Base-by-base conservation (phyloP, 768 basidiomycete genomes). In the Suillus plorans region DNA sequence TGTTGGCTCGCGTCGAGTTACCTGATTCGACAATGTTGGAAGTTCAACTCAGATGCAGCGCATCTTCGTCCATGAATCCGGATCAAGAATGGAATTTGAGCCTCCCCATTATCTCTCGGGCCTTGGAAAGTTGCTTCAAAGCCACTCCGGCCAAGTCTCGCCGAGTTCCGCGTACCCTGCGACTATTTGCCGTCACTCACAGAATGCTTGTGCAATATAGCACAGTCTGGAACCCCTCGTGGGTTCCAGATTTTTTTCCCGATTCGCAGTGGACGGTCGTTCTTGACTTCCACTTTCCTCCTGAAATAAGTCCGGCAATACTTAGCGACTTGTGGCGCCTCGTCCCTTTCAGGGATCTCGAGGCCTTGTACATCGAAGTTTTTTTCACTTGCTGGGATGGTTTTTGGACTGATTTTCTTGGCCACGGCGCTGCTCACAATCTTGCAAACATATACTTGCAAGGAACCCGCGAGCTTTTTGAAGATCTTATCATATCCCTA, bases 51-150 rank as follows among this genome's bases (percentile, higher is more conserved):
- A 6, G 18, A 20, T 59, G 58, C 58, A 10, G 25, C 18, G 41
- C 20, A 28, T 42, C 10, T 42, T 42, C 58, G 20, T 20, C 25
- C 18, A 25, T 4, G 10, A 14, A 9, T 22, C 0, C n/a, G 13
- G 12, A 13, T 59, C 58, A 42, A 31, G 58, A 59, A 31, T 59
- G 39, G 39, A 59, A 31, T 31, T 18, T 41, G 9, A 20, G 58
- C 41, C 25, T 42, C 25, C 41, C 41, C 18, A 31, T 59, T 16
- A 59, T 59, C 41, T 59, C 58, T 42, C 58, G 6, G 28, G 18
- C n/a, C 16, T 59, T 59, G 58, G 25, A 42, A 13, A 41, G 58
- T 42, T 59, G 37, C 41, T 42, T 59, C 18, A 59, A 59, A 42
- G 18, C 39, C 9, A 41, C 22, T 39, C 8, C 39, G 25, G 37